Percentiles rank a stretch among this genome's conserved stretches.
Evolutionary conservation across 805 yeast genomes (phyloP).

Genomic region (Candida wancherniae): DNA sequence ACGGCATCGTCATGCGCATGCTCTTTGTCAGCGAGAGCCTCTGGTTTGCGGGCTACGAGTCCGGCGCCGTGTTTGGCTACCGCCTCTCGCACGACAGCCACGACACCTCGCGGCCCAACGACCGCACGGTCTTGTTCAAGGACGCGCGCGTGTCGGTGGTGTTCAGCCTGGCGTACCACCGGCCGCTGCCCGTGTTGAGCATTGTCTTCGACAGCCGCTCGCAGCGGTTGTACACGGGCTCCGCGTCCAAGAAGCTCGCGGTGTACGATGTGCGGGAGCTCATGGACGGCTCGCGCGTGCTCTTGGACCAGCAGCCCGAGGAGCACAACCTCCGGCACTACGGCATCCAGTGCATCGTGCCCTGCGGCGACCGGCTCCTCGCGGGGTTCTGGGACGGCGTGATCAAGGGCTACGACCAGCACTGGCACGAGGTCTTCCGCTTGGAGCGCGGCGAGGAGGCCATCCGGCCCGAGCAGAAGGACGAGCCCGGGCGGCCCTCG

Average conservation of each 20-base stretch:
- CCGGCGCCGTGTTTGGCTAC: slow-evolving; percentile 49
- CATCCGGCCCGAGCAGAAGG: slow-evolving; percentile 8
- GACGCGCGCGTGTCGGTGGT: slow-evolving; percentile 19
- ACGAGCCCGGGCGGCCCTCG: slow-evolving; percentile 6
- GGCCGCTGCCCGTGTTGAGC: slow-evolving; percentile 54
- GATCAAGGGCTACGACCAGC: slow-evolving; percentile 18
- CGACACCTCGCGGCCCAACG: slow-evolving; percentile 2
- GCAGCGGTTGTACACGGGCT: slow-evolving; percentile 36
- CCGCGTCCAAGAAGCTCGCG: slow-evolving; percentile 42
- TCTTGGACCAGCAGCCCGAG: background rate
- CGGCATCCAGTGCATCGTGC: slow-evolving; percentile 18
- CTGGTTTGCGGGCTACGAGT: slow-evolving; percentile 63
- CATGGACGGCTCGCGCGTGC: background rate
- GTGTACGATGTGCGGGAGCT: slow-evolving; percentile 19
- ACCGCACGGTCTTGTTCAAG: slow-evolving; percentile 21
- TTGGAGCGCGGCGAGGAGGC: slow-evolving; percentile 12
- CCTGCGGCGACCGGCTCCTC: slow-evolving; percentile 21
- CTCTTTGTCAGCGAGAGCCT: slow-evolving; percentile 28
- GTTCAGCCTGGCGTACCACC: slow-evolving; percentile 30
- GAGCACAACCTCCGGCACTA: slow-evolving; percentile 13
- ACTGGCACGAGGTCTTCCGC: slow-evolving; percentile 6
- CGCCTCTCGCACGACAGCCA: slow-evolving; percentile 14
- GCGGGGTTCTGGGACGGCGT: slow-evolving; percentile 52
- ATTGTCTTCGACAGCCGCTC: slow-evolving; percentile 25
- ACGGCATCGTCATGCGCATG: slow-evolving; percentile 68